These are phyloP conservation scores for Exutisphaerella laricina DNA, from an alignment of 2,329 filamentous ascomycete species.

Conservation along the genomic window DNA sequence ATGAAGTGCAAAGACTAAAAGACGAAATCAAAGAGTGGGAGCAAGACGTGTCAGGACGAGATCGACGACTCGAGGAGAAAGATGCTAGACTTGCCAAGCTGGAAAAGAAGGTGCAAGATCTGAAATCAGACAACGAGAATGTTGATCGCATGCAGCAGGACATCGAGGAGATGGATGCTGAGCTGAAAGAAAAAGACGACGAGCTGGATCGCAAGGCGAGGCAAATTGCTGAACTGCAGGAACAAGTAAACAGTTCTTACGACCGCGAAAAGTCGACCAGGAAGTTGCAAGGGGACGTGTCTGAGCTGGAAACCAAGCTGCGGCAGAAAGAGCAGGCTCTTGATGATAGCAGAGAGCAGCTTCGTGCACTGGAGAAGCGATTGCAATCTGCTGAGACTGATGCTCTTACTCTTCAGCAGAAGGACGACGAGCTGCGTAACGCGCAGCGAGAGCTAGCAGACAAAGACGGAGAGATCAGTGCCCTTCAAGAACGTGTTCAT, in stretches of 20 bases:
- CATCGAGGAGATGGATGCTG: slow-evolving; percentile 46
- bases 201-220: slow-evolving; percentile 29
- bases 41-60: slow-evolving; percentile 47
- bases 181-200: slow-evolving; percentile 48
- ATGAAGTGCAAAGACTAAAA: slow-evolving; percentile 36
- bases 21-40: slow-evolving; percentile 49
- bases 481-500: slow-evolving; percentile 33
- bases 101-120: slow-evolving; percentile 36
- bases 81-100: slow-evolving; percentile 48
- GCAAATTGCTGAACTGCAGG: slow-evolving; percentile 30
- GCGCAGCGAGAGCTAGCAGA: slow-evolving; percentile 42
- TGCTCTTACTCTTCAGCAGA: slow-evolving; percentile 25
- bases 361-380: slow-evolving; percentile 31
- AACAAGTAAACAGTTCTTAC: slow-evolving; percentile 28
- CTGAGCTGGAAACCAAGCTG: slow-evolving; percentile 32
- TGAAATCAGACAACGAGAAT: slow-evolving; percentile 37
- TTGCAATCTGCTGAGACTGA: slow-evolving; percentile 24
- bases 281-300: slow-evolving; percentile 34
- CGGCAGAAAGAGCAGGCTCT: slow-evolving; percentile 33
- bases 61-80: slow-evolving; percentile 33
- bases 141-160: slow-evolving; percentile 57
- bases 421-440: slow-evolving; percentile 54
- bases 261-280: slow-evolving; percentile 35
- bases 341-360: slow-evolving; percentile 32
- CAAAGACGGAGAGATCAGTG: slow-evolving; percentile 35